Evolutionary conservation across 2,329 filamentous ascomycete genomes (phyloP).

Genomic region (Fusarium musae): DNA sequence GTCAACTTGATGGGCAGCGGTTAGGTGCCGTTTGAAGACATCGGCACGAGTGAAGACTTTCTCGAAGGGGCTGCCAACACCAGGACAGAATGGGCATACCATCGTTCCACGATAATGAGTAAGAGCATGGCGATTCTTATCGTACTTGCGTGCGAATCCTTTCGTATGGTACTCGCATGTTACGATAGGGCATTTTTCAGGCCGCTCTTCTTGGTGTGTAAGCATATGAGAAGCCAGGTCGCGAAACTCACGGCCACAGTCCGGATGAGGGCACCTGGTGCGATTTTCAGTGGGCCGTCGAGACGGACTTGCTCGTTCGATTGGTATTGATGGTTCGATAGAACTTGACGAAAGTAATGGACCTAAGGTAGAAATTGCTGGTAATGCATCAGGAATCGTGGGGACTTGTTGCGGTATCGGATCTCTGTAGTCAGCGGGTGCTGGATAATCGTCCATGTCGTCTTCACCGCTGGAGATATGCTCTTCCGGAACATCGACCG

Average conservation of each 20-base stretch:
- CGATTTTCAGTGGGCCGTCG: slow-evolving; percentile 54
- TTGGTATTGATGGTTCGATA: slow-evolving; percentile 42
- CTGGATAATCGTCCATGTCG: slow-evolving; percentile 56
- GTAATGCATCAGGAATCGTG: slow-evolving; percentile 26
- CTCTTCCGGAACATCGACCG: slow-evolving; percentile 58
- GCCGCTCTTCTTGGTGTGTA: slow-evolving; percentile 91
- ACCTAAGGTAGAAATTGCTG: slow-evolving; percentile 18
- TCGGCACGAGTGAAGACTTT: slow-evolving; percentile 97
- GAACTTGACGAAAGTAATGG: slow-evolving; percentile 31
- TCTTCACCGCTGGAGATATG: slow-evolving; percentile 63
- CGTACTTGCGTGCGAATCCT: slow-evolving; percentile 95
- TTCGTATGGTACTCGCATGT: slow-evolving; percentile 95
- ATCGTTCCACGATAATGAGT: slow-evolving; percentile 99
- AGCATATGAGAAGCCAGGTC: slow-evolving; percentile 89
- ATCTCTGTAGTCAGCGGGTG: slow-evolving; percentile 28
- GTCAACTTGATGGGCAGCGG: slow-evolving; percentile 91
- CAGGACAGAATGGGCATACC: slow-evolving; percentile 96
- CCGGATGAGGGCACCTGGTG: slow-evolving; percentile 65
- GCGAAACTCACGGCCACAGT: slow-evolving; percentile 70
- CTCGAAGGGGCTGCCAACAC: slow-evolving; percentile 85
- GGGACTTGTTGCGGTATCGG: slow-evolving; percentile 19
- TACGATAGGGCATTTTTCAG: slow-evolving; percentile 94
- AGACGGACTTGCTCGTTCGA: slow-evolving; percentile 45
- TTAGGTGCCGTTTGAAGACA: slow-evolving; percentile 96
- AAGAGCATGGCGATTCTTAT: slow-evolving; percentile 95